Base-by-base conservation (phyloP, 345 rosid species). In the Geranium brycei region DNA sequence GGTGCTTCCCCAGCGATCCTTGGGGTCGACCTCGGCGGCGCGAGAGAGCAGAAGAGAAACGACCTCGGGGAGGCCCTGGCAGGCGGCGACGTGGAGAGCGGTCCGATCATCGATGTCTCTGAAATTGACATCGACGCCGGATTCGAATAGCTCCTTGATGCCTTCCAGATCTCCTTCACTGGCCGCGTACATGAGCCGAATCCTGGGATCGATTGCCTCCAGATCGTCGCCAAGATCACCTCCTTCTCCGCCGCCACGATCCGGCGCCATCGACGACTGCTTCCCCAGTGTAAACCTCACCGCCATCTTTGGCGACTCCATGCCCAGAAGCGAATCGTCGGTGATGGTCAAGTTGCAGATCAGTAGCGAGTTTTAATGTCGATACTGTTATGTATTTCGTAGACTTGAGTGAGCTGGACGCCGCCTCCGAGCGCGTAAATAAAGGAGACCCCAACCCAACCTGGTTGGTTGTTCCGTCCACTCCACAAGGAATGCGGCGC, bases 1-100 rank as follows among this genome's bases (percentile, higher is more conserved):
- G 60, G 98, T 89, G 85, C 98, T 91, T 17, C 95, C 98, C 96
- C 98, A 89, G 1, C 92, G 89, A 69, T 91, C 96, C 59, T 84
- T 76, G 69, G 81, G 72, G 62, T 91, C 86, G 47, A 85, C 75
- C 5, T 69, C 63, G 2, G 95, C 92, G 5, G 83, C 81, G 4
- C 75, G 74, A 64, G 83, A 69, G 17, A 89, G 79, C 73, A 91
- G 80, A 69, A 89, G 69, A 23, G 76, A 74, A 28, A 82, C 91
- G 0, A 84, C 87, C 14, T 87, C 88, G 59, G 84, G 75, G 67
- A 66, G 73, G 38, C 96, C 88, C 64, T 89, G 89, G 68, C 93
- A 89, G 31, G 91, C 79, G 30, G 96, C 87, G 64, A 87, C 72
- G 66, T 89, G 96, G 53, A 87, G 81, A 69, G 96, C 87, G 7